Conservation (phyloP, 1,284 basidiomycete genomes). For the Ganoderma sp. region DNA sequence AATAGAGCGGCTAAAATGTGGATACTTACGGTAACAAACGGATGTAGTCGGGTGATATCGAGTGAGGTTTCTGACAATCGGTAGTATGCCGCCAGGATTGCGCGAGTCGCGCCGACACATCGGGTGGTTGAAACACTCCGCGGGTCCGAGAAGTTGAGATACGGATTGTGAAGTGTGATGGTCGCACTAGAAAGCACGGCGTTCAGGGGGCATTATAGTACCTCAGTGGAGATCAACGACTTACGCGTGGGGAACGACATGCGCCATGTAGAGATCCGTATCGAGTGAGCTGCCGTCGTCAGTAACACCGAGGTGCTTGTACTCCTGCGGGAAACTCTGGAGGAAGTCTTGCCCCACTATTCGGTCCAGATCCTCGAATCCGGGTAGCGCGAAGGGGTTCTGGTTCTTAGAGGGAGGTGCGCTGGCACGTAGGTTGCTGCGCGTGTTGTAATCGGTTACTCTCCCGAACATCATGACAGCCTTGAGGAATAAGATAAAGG, state of each 20-base stretch:
- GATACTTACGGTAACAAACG: conserved; percentile 72
- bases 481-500: conserved; percentile 79
- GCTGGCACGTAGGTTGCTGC: conserved; percentile 65
- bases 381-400: conserved; percentile 67
- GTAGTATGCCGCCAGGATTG: conserved; percentile 76
- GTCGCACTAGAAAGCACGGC: conserved; percentile 59
- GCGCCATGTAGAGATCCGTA: conserved; percentile 83
- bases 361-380: conserved; percentile 71
- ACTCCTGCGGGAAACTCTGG: conserved; percentile 68
- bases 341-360: conserved; percentile 71
- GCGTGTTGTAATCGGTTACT: conserved; percentile 82
- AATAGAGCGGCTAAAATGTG: neutral
- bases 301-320: conserved; percentile 64
- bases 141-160: conserved; percentile 73
- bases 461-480: conserved; percentile 81
- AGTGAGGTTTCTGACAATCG: conserved; percentile 75
- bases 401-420: conserved; percentile 66
- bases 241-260: conserved; percentile 82
- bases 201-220: neutral
- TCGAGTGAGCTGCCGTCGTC: conserved; percentile 67
- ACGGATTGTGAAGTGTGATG: conserved; percentile 83
- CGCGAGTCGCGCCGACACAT: conserved; percentile 73
- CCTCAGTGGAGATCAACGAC: conserved; percentile 38
- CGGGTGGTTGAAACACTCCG: conserved; percentile 68
- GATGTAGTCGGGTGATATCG: conserved; percentile 78